Base-by-base conservation (phyloP, 2,329 filamentous ascomycete genomes). In the Penicillium paneum region DNA sequence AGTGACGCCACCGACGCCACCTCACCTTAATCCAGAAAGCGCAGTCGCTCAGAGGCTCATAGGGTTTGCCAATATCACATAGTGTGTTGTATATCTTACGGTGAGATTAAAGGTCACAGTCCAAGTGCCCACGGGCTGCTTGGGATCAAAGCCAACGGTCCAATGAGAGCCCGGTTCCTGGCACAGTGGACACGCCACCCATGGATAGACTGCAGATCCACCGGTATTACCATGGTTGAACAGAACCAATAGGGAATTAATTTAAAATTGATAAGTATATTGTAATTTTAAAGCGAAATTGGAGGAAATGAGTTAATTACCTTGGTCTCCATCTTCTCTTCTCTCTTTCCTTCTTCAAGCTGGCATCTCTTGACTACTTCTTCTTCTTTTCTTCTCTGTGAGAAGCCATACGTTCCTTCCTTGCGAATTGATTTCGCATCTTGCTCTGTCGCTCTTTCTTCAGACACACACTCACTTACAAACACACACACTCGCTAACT, bases 351-450 rank as follows among this genome's bases (percentile, higher is more conserved):
- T 49, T 49, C 43, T 55, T 56, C 42, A 53, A 58, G 45, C 47
- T 46, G 41, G 29, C 35, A 55, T 36, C 21, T 43, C 24, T 34
- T 21, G 24, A 52, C 43, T 48, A 51, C 51, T 43, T 50, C 56
- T 54, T 28, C 24, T 43, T 54, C 42, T 58, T 55, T 61, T 34
- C 43, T 53, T 52, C 49, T 50, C 51, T 52, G 49, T 50, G 50
- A 59, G 52, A 60, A 44, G 35, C 42, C 47, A 41, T 52, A 50
- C 56, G 39, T 57, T 57, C 56, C 47, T 59, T 58, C 59, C 57
- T 39, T 60, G 68, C 70, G 71, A 71, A 71, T 74, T 63, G 71
- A 74, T 61, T 73, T 73, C 68, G 71, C 64, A 55, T 36, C 38
- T 36, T 52, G 47, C 45, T 57, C 38, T 17, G 32, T 39, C 51